These are phyloP conservation scores for Drechslerella dactyloides DNA, from an alignment of 2,329 filamentous ascomycete genomes.

Conservation along the genomic window DNA sequence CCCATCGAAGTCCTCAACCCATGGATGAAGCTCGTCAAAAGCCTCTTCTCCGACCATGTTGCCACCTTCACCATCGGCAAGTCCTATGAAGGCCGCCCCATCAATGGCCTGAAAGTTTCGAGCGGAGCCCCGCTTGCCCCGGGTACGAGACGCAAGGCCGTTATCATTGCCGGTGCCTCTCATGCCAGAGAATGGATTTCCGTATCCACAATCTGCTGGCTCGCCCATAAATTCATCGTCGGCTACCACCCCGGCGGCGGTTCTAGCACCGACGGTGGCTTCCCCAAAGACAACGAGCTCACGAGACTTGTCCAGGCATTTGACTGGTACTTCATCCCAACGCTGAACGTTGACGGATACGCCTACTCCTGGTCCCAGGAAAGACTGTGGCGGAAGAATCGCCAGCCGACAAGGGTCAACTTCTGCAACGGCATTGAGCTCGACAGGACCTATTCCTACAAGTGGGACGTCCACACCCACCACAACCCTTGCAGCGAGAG, in stretches of 20 bases:
- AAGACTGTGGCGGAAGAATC: constrained; percentile 92
- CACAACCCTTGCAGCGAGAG: constrained; percentile 88
- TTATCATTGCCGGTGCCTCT: constrained; percentile 82
- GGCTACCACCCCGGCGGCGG: too few species aligned
- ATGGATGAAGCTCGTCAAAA: constrained; percentile 89
- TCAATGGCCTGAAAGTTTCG: constrained; percentile 75
- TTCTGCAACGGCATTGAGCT: constrained; percentile 90
- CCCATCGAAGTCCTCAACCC: constrained; percentile 81
- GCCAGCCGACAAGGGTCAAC: constrained; percentile 78
- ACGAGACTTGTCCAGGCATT: constrained; percentile 81
- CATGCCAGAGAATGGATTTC: constrained; percentile 98
- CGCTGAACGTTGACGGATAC: constrained; percentile 91
- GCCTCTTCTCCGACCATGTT: constrained; percentile 85
- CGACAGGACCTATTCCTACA: constrained; percentile 82
- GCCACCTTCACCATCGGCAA: constrained; percentile 76
- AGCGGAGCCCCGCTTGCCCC: constrained; percentile 55
- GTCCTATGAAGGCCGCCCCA: constrained; percentile 86
- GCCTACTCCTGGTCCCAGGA: constrained; percentile 92
- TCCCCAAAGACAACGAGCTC: constrained; percentile 59
- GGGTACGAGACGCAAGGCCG: constrained; percentile 68
- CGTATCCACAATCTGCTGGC: constrained; percentile 85
- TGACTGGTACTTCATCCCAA: constrained; percentile 86
- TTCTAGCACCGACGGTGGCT: constrained; percentile 68
- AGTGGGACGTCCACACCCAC: constrained; percentile 75
- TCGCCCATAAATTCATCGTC: constrained; percentile 86